Evolutionary conservation across 768 basidiomycete genomes (phyloP), one percentile per base, ranked within the genome.

Genomic region (Xanthoconium purpureum): DNA sequence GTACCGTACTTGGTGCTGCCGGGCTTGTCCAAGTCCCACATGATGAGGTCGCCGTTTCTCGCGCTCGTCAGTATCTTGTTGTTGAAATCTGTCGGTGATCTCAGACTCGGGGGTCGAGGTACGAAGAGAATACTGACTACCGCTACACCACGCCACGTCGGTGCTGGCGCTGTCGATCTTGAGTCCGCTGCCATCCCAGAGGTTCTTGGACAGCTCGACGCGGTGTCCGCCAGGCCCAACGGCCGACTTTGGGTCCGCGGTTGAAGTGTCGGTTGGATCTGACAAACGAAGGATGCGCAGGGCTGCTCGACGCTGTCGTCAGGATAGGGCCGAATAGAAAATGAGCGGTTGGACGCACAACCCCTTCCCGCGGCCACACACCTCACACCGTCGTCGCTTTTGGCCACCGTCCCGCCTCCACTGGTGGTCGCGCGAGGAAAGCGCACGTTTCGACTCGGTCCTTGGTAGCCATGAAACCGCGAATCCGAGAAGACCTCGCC

Each of bases 51-150:
- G 2, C 90, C 90, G 59, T 90, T 91, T 15, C 87, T 75, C 2
- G 88, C 88, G 64, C 89, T 89, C 3, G 90, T 91, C 20, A 92
- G 69, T 47, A 91, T 82, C 72, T 91, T 92, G 69, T 85, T 84
- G 67, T 75, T 83, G 72, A 83, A 89, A 12, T 70, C 89, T 91
- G 58, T 38, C 18, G 57, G 47, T 0, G n/a, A 45, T 49, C 42
- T 65, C 29, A 54, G 49, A 35, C 18, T 10, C 20, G n/a, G 11
- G 24, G 42, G 45, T 8, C 9, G 36, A 1, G 33, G 20, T 15
- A n/a, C 50, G 54, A 9, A 9, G 29, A 37, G 28, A 52, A n/a
- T 35, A 75, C 83, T 54, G 56, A 88, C 87, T 70, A 51, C 85
- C 87, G 61, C 78, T 78, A 28, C 84, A 85, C 90, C 90, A 92